These are phyloP conservation scores for Nicotiana sylvestris DNA, from an alignment of 257 asterid species.

Conservation along the genomic window DNA sequence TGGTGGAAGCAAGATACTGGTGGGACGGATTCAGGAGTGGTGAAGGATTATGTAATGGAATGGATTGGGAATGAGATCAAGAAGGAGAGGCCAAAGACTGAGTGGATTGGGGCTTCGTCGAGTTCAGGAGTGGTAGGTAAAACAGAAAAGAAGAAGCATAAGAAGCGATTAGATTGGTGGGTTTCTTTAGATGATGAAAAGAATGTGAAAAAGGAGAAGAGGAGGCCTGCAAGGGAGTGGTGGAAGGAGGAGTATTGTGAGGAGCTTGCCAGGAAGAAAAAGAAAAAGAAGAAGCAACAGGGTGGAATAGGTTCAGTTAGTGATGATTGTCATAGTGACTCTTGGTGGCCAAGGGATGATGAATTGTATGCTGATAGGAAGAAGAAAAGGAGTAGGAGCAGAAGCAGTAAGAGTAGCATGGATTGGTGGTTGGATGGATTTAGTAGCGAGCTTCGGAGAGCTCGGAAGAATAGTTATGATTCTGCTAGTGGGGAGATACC, in stretches of 20 bases:
- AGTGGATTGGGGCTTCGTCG: constrained; percentile 70
- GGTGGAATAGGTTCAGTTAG: constrained; percentile 38
- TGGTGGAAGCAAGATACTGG: constrained; percentile 98
- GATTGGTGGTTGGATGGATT: constrained; percentile 95
- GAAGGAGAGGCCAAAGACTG: constrained; percentile 84
- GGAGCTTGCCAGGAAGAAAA: constrained; percentile 85
- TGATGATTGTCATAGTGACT: constrained; percentile 49
- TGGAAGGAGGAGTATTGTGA: constrained; percentile 98
- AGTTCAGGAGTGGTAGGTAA: constrained; percentile 35
- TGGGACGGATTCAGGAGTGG: constrained; percentile 52
- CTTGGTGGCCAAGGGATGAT: constrained; percentile 66
- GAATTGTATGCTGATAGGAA: constrained; percentile 38
- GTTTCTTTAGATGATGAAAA: constrained; percentile 77
- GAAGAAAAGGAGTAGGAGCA: constrained; percentile 56
- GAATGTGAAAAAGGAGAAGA: constrained; percentile 62
- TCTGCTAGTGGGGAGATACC: constrained; percentile 78
- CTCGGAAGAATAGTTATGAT: constrained; percentile 61
- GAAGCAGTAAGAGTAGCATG: constrained; percentile 68
- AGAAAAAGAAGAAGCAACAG: constrained; percentile 58
- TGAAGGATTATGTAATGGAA: constrained; percentile 92
- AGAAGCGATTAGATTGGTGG: constrained; percentile 89
- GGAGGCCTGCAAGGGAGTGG: constrained; percentile 98
- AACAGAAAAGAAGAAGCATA: constrained; percentile 52
- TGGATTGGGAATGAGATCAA: constrained; percentile 94
- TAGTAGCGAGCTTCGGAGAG: constrained; percentile 79